Evolutionary conservation across 2,329 filamentous ascomycete genomes (phyloP), one percentile per base, ranked within the genome.

Genomic region (Aspergillus ochraceus): DNA sequence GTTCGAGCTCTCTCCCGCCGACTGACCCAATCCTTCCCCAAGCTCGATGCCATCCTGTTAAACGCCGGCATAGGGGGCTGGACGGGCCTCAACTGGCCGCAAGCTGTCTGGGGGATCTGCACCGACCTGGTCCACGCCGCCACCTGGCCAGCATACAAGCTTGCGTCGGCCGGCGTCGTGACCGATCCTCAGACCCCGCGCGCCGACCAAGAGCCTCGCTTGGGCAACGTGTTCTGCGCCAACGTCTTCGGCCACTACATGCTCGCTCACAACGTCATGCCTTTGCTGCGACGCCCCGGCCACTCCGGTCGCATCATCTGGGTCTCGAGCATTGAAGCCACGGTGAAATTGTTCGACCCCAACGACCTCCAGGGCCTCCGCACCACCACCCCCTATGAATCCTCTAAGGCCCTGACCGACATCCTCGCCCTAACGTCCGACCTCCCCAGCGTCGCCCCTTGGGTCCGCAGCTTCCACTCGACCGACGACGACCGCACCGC

Each of bases 181-280:
- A 79, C 85, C n/a, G 78, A 79, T 61, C 75, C 78, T 9, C 83
- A 92, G 71, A 78, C 83, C 14, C 10, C 75, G 5, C 56, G 58
- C 3, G 49, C 53, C 4, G 55, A 59, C 3, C 67, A 77, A 17
- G 84, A 87, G 59, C 87, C 89, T 0, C 78, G 80, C 5, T 79
- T 99, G 0, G 93, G 92, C 3, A 84, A 91, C 66, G 87, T 97
- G 19, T 99, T 98, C 74, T 90, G 89, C 73, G 89, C 94, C 53
- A 98, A 98, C 71, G 84, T 97, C 30, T 98, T 99, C 72, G 95
- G 95, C 0, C 95, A 99, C 78, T 98, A 99, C 74, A 79, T 97
- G 70, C 86, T 99, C 24, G 86, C 86, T 17, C 93, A 97, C 74
- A 87, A 89, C 70, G 83, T 98, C 11, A 83, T 90, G 66, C 89